Evolutionary conservation across 1,284 basidiomycete species (phyloP).

Genomic region (Pseudozyma pruni): DNA sequence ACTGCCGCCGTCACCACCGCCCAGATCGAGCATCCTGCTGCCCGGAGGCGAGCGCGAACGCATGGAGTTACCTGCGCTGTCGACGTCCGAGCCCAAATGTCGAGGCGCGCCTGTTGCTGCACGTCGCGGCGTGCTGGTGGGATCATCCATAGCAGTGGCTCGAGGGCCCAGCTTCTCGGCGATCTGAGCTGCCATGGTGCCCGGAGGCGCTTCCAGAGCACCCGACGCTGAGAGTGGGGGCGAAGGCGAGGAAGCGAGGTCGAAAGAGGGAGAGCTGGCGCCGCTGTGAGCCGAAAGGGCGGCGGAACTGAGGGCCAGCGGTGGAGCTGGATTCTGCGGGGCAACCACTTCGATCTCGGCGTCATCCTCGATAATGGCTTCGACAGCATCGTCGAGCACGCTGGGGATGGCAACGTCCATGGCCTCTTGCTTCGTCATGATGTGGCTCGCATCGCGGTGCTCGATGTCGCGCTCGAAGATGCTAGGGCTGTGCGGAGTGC

Average conservation of each 20-base stretch:
- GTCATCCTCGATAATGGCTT: slow-evolving; percentile 60
- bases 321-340: slow-evolving; percentile 50
- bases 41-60: slow-evolving; percentile 50
- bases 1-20: slow-evolving; percentile 37
- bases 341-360: slow-evolving; percentile 62
- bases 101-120: slow-evolving; percentile 18
- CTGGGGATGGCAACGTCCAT: slow-evolving; percentile 63
- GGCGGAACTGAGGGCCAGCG: slow-evolving; percentile 49
- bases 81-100: slow-evolving; percentile 46
- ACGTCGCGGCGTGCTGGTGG: slow-evolving; percentile 9
- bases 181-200: slow-evolving; percentile 60
- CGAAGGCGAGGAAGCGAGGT: slow-evolving; percentile 44
- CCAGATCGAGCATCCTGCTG: slow-evolving; percentile 15
- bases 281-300: slow-evolving; percentile 55
- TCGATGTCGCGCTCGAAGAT: slow-evolving; percentile 67
- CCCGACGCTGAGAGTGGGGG: slow-evolving; percentile 47
- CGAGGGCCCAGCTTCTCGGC: slow-evolving; percentile 51
- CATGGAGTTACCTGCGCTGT: slow-evolving; percentile 27
- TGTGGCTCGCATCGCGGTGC: slow-evolving; percentile 57
- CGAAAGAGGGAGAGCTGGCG: slow-evolving; percentile 36
- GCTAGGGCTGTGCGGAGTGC: slow-evolving; percentile 33
- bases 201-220: slow-evolving; percentile 52
- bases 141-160: slow-evolving; percentile 3
- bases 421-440: slow-evolving; percentile 60
- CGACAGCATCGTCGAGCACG: slow-evolving; percentile 64